Percentiles rank a stretch among this genome's conserved stretches.
These are phyloP conservation scores for Talaromyces sp. DNA, from an alignment of 2,329 filamentous ascomycete genomes.

Conservation along the genomic window DNA sequence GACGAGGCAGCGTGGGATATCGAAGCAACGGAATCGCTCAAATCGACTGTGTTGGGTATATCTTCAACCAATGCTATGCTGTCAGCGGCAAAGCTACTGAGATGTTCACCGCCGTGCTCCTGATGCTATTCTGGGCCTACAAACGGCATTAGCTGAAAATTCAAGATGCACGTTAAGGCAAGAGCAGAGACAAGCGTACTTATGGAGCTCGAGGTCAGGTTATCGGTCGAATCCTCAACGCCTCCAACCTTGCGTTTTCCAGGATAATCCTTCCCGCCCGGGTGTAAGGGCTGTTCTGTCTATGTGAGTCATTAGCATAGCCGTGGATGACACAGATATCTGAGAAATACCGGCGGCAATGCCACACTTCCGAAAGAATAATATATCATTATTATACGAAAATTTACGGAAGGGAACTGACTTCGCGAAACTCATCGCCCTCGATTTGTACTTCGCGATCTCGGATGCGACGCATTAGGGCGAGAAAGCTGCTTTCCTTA, in stretches of 20 bases:
- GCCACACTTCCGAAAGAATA: constrained; percentile 26
- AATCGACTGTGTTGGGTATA: background rate
- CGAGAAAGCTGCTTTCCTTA: constrained; percentile 69
- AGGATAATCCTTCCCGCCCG: constrained; percentile 44
- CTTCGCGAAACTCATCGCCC: constrained; percentile 54
- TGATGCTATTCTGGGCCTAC: constrained; percentile 9
- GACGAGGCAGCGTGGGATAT: background rate
- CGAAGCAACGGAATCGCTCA: background rate
- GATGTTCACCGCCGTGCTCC: background rate
- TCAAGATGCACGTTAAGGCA: background rate
- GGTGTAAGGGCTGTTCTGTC: constrained; percentile 42
- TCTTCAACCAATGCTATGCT: background rate
- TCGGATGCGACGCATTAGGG: constrained; percentile 69
- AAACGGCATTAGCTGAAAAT: background rate
- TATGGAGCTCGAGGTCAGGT: background rate
- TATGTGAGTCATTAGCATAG: constrained; percentile 33
- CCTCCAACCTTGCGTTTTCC: constrained; percentile 16
- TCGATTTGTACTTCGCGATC: constrained; percentile 68
- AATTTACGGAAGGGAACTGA: constrained; percentile 42
- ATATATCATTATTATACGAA: constrained; percentile 17
- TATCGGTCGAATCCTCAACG: background rate
- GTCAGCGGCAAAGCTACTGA: background rate
- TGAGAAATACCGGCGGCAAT: constrained; percentile 34
- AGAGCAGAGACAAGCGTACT: background rate
- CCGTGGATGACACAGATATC: constrained; percentile 26